Percentiles rank a stretch among this genome's conserved stretches.
Conservation (phyloP, 2,329 filamentous ascomycete species). For the Talaromyces sp. region DNA sequence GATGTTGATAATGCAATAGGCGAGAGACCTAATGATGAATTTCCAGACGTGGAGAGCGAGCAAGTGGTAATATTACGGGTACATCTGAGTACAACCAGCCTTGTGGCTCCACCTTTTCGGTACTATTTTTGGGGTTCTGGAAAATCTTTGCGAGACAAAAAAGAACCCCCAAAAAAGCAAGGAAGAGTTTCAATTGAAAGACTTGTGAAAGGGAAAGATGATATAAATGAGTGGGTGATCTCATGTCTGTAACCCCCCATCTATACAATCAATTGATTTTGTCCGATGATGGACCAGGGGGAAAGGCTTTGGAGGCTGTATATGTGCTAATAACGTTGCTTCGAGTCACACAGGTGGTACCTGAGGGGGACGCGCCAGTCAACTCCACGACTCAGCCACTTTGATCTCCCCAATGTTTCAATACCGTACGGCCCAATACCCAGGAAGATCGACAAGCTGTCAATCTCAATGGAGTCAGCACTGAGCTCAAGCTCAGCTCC, state of each 20-base stretch:
- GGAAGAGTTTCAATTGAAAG: too few relatives aligned
- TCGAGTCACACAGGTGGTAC: background rate
- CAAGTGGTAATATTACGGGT: slow-evolving; percentile 29
- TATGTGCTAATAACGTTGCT: background rate
- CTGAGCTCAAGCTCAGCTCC: too few relatives aligned
- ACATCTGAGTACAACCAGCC: slow-evolving; percentile 10
- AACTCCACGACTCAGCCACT: slow-evolving; percentile 2
- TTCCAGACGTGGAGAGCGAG: slow-evolving; percentile 27
- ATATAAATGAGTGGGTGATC: too few relatives aligned
- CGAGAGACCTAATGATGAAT: slow-evolving; percentile 19
- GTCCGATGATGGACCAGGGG: too few relatives aligned
- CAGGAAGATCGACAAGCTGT: background rate
- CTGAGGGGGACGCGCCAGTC: background rate
- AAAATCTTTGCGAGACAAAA: background rate
- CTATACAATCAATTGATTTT: too few relatives aligned
- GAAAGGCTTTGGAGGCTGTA: background rate
- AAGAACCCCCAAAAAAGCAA: background rate
- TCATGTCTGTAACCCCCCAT: too few relatives aligned
- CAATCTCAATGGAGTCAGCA: too few relatives aligned
- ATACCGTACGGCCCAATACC: slow-evolving; percentile 1
- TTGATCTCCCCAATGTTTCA: background rate
- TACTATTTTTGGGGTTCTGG: slow-evolving; percentile 25
- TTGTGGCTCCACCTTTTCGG: slow-evolving; percentile 16
- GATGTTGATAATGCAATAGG: background rate
- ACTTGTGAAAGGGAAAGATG: too few relatives aligned